Conservation (phyloP, 176 grass and related monocot genomes). For the Triticum timopheevii region DNA sequence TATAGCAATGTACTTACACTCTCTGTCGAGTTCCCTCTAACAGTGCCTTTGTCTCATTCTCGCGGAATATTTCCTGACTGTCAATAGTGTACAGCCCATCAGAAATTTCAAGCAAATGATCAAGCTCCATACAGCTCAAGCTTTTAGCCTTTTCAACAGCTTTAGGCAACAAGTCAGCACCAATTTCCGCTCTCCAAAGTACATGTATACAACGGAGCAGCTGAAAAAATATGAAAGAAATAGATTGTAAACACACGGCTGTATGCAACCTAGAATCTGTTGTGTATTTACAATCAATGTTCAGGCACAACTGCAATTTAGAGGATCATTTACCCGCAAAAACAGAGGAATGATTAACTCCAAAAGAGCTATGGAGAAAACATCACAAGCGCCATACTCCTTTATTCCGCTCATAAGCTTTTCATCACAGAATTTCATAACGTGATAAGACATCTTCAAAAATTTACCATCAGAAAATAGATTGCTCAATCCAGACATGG, state of each 20-base stretch:
- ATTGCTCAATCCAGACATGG: background rate
- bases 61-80: slow-evolving; percentile 32
- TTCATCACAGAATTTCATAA: slow-evolving; percentile 4
- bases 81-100: slow-evolving; percentile 30
- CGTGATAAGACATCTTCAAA: background rate
- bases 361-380: slow-evolving; percentile 47
- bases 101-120: slow-evolving; percentile 48
- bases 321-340: slow-evolving; percentile 41
- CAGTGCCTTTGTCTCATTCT: slow-evolving; percentile 57
- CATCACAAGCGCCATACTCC: background rate
- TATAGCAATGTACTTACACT: slow-evolving; percentile 33
- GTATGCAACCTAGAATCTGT: background rate
- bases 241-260: background rate
- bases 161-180: slow-evolving; percentile 21
- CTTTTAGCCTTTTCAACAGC: slow-evolving; percentile 48
- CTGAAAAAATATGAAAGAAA: slow-evolving; percentile 31
- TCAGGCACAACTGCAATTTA: background rate
- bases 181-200: slow-evolving; percentile 35
- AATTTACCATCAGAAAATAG: background rate
- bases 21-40: slow-evolving; percentile 60
- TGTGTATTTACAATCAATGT: background rate
- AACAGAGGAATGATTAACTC: slow-evolving; percentile 56
- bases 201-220: slow-evolving; percentile 52
- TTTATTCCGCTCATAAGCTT: background rate
- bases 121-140: slow-evolving; percentile 54